Base-by-base conservation (phyloP, 208 protist species). In the Tritrichomonas foetus region DNA sequence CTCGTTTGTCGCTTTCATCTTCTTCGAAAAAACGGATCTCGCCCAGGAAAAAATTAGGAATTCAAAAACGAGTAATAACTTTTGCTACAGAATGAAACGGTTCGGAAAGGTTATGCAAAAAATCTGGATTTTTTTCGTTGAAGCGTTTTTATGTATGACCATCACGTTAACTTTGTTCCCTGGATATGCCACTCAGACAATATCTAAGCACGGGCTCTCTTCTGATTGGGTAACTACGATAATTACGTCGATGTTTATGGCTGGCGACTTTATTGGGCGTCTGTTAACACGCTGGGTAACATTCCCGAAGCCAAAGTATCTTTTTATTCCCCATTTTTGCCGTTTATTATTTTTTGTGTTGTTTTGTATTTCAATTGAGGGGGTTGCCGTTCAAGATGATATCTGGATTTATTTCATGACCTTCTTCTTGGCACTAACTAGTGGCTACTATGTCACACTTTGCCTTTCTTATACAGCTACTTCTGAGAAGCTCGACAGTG, bases 371-470 rank as follows among this genome's bases (percentile, higher is more conserved):
- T 36, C 74, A 53, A 82, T 82, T 1, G 74, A 82, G 50, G 41
- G 74, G n/a, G 39, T 50, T 3, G n/a, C 5, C 0, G 3, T 82
- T 11, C 41, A 82, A 53, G 74, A 82, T 82, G 74, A 82, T 30
- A 82, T 82, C 9, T 82, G n/a, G n/a, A 82, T 82, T n/a, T 82
- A 82, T 25, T 47, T 82, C 13, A 41, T 82, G 3, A 82, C 74
- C 8, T 36, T 82, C 41, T 25, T 36, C 5, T 36, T 82, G 11
- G 74, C 74, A n/a, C 25, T 82, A 1, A 82, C 74, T 33, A 36
- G 41, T 53, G 74, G 74, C 8, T 82, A 47, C 41, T 82, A 20
- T 14, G n/a, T 82, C 14, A 36, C n/a, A 30, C 41, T 82, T 2
- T 82, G 74, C 20, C 47, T 82, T 30, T 47, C 74, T 0, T 82